Conservation (phyloP, 1,139 yeast genomes). For the Groenewaldozyma sp. region DNA sequence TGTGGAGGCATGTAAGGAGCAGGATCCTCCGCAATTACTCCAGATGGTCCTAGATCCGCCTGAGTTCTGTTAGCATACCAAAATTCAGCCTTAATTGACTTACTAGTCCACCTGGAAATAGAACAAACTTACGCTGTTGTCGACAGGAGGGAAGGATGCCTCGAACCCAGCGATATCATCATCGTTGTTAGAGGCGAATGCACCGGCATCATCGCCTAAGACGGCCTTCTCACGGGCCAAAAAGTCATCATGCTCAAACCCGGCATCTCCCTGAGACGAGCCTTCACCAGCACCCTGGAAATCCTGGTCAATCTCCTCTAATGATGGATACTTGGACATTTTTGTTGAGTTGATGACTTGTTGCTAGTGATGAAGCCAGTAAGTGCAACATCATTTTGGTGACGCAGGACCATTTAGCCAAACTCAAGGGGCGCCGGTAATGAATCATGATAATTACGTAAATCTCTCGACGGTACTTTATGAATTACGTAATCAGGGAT, state of each 20-base stretch:
- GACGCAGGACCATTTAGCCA: too few relatives aligned
- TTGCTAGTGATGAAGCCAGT: too few relatives aligned
- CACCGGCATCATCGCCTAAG: constrained; percentile 61
- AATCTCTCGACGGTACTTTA: too few relatives aligned
- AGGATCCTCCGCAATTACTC: constrained; percentile 23
- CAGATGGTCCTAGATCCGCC: constrained; percentile 15
- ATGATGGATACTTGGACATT: constrained; percentile 70
- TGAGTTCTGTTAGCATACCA: constrained; percentile 1
- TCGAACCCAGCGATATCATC: constrained; percentile 40
- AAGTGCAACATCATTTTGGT: too few relatives aligned
- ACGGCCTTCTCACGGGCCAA: constrained; percentile 77
- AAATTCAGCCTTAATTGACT: too few relatives aligned
- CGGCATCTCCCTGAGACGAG: constrained; percentile 22
- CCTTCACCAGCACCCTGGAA: constrained; percentile 12
- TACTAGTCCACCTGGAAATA: neutral
- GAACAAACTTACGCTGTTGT: constrained; percentile 19
- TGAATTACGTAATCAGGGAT: too few relatives aligned
- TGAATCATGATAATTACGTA: too few relatives aligned
- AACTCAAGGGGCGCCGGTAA: too few relatives aligned
- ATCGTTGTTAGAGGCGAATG: constrained; percentile 58
- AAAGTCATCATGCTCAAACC: constrained; percentile 50
- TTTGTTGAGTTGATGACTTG: neutral
- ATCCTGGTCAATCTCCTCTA: constrained; percentile 42
- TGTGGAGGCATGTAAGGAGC: constrained; percentile 25
- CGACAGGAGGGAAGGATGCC: constrained; percentile 45